Conservation (phyloP, 2,329 filamentous ascomycete species). For the Trichoderma breve region DNA sequence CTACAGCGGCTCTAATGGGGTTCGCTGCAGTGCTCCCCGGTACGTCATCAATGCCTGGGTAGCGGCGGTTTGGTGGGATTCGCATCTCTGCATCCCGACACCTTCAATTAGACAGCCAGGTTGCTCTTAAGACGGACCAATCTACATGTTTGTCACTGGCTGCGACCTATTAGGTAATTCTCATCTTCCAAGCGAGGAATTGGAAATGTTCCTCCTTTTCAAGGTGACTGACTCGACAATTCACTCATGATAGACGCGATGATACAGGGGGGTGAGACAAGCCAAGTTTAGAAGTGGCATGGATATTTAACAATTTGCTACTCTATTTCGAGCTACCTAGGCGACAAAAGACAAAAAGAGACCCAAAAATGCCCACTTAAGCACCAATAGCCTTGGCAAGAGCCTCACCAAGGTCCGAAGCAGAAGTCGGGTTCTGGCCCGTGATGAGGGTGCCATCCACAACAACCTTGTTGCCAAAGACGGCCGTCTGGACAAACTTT, state of each 20-base stretch:
- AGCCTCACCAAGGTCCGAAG: constrained; percentile 50
- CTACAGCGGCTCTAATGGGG: background rate
- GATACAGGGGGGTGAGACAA: background rate
- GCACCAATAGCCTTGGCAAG: constrained; percentile 42
- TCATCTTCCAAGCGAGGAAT: background rate
- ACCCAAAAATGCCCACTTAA: background rate
- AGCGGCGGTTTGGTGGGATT: background rate
- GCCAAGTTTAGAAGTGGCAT: background rate
- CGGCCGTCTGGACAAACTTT: constrained; percentile 53
- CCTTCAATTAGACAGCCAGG: background rate
- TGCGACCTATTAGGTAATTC: background rate
- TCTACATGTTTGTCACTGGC: background rate
- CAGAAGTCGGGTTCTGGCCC: constrained; percentile 57
- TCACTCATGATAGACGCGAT: background rate
- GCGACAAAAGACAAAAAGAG: background rate
- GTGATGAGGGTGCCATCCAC: constrained; percentile 54
- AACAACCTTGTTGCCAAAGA: constrained; percentile 49
- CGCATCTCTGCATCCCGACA: background rate
- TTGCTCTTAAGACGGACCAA: background rate
- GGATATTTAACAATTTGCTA: background rate
- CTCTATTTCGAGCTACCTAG: background rate
- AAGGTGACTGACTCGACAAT: background rate
- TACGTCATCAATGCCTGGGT: background rate
- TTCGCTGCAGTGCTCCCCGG: background rate
- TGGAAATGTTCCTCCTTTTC: background rate